Base-by-base conservation (phyloP, 331 rosid species). In the Quercus tomentella region DNA sequence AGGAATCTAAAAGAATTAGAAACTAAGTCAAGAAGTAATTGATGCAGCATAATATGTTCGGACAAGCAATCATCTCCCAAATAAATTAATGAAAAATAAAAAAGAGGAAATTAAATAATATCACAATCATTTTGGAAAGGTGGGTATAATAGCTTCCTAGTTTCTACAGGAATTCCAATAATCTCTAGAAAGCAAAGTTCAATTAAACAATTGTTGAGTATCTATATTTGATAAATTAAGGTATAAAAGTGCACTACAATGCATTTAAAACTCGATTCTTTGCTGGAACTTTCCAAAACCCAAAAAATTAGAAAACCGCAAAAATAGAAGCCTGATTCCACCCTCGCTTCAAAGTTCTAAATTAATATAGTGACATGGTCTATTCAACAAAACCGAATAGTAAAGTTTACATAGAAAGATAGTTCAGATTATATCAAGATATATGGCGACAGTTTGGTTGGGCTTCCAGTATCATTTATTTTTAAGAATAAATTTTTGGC, bases 31-130 rank as follows among this genome's bases (percentile, higher is more conserved):
- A 49, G 57, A 70, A 52, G 74, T 61, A 52, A 4, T 56, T 68
- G 25, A 49, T 61, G 11, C 30, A 26, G 70, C 37, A 16, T 8
- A 7, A 22, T 28, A 56, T 12, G 54, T 57, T 56, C 76, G 43
- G 17, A 51, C 69, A 72, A 57, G 56, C 37, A 74, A 82, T 12
- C 58, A 80, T 45, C 76, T 54, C 56, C 28, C 17, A 68, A 57
- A 73, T 12, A 77, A 55, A n/a, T 69, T 33, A 72, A 20, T 49
- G 70, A 76, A 5, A 52, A 67, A 68, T 28, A 31, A 23, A 73
- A 77, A 28, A 30, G 43, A 30, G 43, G 54, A 67, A 55, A 76
- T 33, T 4, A 15, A 62, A 62, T 62, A 7, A 25, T 2, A 26
- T 25, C 5, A 14, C 69, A 26, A 25, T 28, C 10, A 25, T 62